These are phyloP conservation scores for Steccherinum ochraceum DNA, from an alignment of 768 basidiomycete genomes.

Conservation along the genomic window DNA sequence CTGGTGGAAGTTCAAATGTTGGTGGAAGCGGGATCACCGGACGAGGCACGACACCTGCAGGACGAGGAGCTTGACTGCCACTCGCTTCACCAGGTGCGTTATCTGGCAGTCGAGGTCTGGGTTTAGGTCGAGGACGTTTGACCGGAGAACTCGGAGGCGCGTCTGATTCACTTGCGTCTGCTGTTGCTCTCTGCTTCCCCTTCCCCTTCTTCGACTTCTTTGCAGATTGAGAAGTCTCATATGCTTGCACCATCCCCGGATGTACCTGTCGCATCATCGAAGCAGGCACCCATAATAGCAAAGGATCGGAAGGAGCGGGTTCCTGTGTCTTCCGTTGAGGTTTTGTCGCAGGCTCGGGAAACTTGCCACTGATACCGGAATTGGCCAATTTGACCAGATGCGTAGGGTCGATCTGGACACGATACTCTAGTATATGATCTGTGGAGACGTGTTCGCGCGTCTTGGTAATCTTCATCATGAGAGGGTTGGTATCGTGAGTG, in stretches of 20 bases:
- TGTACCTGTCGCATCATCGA: conserved; percentile 35
- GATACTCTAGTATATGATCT: conserved; percentile 36
- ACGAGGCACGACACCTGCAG: too few species aligned
- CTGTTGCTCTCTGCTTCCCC: conserved; percentile 6
- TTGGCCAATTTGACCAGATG: conserved; percentile 27
- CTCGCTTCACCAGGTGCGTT: too few species aligned
- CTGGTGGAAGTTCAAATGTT: too few species aligned
- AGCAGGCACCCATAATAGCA: conserved; percentile 38
- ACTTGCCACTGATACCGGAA: conserved; percentile 23
- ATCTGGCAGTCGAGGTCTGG: too few species aligned
- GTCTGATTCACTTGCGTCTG: conserved; percentile 3
- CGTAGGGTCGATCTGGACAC: conserved; percentile 31
- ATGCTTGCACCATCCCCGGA: conserved; percentile 31
- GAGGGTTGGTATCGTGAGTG: conserved; percentile 12
- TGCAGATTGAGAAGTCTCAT: conserved; percentile 20
- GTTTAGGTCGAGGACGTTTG: too few species aligned
- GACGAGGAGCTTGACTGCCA: too few species aligned
- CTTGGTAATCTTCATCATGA: conserved; percentile 30
- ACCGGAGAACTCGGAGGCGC: too few species aligned
- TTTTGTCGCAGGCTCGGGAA: conserved; percentile 11
- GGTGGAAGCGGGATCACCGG: too few species aligned
- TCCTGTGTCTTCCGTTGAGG: conserved; percentile 16
- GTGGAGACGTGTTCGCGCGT: conserved; percentile 33
- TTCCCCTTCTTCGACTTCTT: conserved; percentile 23
- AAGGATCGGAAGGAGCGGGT: conserved; percentile 23